Conservation (phyloP, 768 basidiomycete genomes). For the Nevesoporus exiguus region DNA sequence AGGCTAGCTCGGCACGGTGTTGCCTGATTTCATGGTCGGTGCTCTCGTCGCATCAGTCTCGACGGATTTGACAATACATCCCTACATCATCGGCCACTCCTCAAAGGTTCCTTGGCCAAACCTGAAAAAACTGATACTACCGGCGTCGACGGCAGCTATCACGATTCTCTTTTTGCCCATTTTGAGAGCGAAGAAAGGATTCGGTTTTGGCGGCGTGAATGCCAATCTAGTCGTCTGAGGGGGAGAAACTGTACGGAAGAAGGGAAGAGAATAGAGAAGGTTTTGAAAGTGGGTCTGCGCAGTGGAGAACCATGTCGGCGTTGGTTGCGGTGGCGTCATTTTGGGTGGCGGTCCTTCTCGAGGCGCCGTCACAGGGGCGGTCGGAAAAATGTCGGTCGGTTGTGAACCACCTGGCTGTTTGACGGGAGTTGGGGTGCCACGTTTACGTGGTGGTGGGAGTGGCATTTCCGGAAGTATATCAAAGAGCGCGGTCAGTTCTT, state of each 20-base stretch:
- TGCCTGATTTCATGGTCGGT: not conserved
- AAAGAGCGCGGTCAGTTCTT: constrained; percentile 75
- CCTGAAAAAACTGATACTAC: constrained; percentile 83
- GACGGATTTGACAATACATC: not conserved
- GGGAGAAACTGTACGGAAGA: not conserved
- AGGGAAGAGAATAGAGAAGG: constrained; percentile 7
- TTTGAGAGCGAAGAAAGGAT: constrained; percentile 80
- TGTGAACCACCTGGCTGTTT: constrained; percentile 3
- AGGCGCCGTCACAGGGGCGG: not conserved
- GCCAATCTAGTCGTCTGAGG: constrained; percentile 29
- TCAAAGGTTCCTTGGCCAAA: constrained; percentile 84
- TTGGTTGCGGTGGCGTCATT: not conserved
- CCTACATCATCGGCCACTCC: constrained; percentile 68
- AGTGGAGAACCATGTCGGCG: not conserved
- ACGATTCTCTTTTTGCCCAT: constrained; percentile 80
- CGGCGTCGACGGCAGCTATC: constrained; percentile 85
- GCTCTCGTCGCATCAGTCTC: not conserved
- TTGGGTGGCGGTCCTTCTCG: constrained; percentile 1
- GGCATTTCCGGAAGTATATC: constrained; percentile 59
- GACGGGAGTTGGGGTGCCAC: constrained; percentile 3
- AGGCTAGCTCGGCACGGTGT: too few relatives aligned
- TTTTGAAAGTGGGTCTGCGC: constrained; percentile 1
- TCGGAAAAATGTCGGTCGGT: not conserved
- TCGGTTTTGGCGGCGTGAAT: constrained; percentile 39
- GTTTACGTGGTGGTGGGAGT: constrained; percentile 55